phyloP scores from a whole-genome alignment of 139 green algal species.

The Tetradesmus obliquus region DNA sequence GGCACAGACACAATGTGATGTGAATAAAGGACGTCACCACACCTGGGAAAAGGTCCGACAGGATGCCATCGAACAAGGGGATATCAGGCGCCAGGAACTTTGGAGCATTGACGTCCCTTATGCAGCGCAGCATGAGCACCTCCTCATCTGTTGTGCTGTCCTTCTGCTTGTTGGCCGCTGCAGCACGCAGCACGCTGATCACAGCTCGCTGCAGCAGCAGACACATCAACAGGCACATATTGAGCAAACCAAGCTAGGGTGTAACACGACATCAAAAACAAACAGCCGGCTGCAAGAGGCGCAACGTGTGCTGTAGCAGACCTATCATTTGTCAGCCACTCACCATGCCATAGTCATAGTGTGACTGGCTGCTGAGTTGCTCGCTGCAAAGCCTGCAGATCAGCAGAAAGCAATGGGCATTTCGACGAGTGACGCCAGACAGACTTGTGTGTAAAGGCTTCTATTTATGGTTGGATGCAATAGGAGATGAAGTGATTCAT shows the following conservation, averaged over 20 bases:
- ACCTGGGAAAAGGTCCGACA: constrained; percentile 82
- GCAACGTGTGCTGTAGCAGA: not conserved
- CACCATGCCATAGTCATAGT: constrained; percentile 68
- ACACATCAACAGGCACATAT: not conserved
- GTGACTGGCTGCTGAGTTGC: constrained; percentile 85
- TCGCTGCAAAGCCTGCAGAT: constrained; percentile 79
- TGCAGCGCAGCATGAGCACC: constrained; percentile 79
- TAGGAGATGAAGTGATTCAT: not conserved
- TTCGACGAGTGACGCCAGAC: not conserved
- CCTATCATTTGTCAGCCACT: not conserved
- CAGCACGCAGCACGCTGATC: constrained; percentile 83
- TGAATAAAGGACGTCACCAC: not conserved
- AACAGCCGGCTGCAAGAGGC: no score
- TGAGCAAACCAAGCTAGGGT: not conserved
- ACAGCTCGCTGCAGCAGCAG: constrained; percentile 74
- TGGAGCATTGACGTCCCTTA: constrained; percentile 85
- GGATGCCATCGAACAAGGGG: constrained; percentile 85
- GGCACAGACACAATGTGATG: not conserved
- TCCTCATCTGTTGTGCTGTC: constrained; percentile 65
- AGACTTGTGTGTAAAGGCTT: no score
- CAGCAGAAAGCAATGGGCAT: not conserved
- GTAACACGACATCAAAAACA: no score
- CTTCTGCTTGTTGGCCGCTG: constrained; percentile 80
- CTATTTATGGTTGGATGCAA: not conserved
- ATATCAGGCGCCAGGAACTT: constrained; percentile 90